A percentile compares a stretch with the other conserved stretches of the same genome.
Conservation (phyloP, 2,329 filamentous ascomycete genomes). For the Claviceps cyperi region DNA sequence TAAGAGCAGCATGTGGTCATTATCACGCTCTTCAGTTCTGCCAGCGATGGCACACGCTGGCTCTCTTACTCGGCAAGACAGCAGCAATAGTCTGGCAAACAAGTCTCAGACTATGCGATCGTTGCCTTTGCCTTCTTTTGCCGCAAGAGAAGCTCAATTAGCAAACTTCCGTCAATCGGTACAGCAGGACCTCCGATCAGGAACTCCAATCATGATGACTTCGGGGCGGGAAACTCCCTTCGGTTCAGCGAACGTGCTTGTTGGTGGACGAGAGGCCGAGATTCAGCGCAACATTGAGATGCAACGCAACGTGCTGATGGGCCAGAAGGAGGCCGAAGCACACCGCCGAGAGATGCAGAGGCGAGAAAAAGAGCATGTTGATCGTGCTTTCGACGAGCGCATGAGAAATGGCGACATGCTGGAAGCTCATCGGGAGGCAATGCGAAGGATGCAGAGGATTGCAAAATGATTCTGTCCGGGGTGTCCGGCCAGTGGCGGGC, state of each 20-base stretch:
- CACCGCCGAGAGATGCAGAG: slow-evolving; percentile 44
- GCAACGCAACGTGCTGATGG: slow-evolving; percentile 41
- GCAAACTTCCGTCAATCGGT: slow-evolving; percentile 54
- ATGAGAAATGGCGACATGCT: slow-evolving; percentile 66
- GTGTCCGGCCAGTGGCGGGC: not conserved
- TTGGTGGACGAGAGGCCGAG: slow-evolving; percentile 23
- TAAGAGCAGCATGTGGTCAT: slow-evolving; percentile 28
- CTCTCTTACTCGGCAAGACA: slow-evolving; percentile 11
- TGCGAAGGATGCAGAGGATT: slow-evolving; percentile 59
- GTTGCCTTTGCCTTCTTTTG: slow-evolving; percentile 26
- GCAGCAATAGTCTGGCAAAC: slow-evolving; percentile 25
- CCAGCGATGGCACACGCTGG: slow-evolving; percentile 9
- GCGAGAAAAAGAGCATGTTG: slow-evolving; percentile 40
- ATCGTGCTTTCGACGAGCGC: slow-evolving; percentile 53
- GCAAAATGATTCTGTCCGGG: not conserved
- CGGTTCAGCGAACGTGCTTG: slow-evolving; percentile 18
- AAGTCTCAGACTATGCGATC: slow-evolving; percentile 39
- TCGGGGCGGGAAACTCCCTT: slow-evolving; percentile 26
- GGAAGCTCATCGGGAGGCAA: slow-evolving; percentile 61
- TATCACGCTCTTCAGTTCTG: slow-evolving; percentile 12
- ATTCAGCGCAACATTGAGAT: slow-evolving; percentile 36
- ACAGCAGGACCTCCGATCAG: slow-evolving; percentile 42
- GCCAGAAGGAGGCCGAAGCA: slow-evolving; percentile 48
- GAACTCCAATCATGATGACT: slow-evolving; percentile 19
- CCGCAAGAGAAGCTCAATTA: slow-evolving; percentile 42